phyloP scores from a whole-genome alignment of 768 basidiomycete species.

The Pholiota molesta region DNA sequence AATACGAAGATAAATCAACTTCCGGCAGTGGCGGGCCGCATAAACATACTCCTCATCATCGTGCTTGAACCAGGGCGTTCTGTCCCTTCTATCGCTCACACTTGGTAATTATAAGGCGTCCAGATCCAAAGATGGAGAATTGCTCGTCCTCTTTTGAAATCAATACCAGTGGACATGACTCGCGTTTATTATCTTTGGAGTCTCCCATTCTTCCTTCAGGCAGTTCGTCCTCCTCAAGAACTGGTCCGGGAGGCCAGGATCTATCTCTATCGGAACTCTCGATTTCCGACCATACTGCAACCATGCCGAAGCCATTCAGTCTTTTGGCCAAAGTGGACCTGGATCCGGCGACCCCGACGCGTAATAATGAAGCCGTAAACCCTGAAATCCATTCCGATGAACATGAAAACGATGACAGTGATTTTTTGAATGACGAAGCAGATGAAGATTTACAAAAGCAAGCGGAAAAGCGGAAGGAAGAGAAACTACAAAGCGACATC shows the following conservation, averaged over 20 bases:
- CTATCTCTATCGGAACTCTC: conserved; percentile 41
- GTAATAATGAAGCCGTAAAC: conserved; percentile 4
- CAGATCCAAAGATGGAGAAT: background rate
- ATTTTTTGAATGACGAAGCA: conserved; percentile 3
- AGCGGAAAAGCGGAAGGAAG: conserved; percentile 48
- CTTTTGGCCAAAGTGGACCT: conserved; percentile 23
- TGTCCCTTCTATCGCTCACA: no score
- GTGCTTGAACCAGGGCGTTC: no score
- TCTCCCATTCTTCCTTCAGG: conserved; percentile 29
- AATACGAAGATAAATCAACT: background rate
- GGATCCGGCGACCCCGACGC: conserved; percentile 19
- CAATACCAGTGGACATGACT: conserved; percentile 14
- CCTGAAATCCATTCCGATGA: conserved; percentile 2
- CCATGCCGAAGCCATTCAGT: conserved; percentile 28
- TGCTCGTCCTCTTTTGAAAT: conserved; percentile 18
- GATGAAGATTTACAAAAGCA: conserved; percentile 17
- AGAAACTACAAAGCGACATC: conserved; percentile 74
- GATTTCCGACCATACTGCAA: conserved; percentile 29
- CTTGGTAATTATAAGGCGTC: no score
- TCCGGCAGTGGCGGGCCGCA: background rate
- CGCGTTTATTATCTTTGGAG: conserved; percentile 34
- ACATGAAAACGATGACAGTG: background rate
- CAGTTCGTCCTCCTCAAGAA: conserved; percentile 25
- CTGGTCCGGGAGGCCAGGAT: conserved; percentile 35
- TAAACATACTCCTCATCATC: no score